Base-by-base conservation (phyloP, 352 stramenopile genomes). In the Nothophytophthora sp. region DNA sequence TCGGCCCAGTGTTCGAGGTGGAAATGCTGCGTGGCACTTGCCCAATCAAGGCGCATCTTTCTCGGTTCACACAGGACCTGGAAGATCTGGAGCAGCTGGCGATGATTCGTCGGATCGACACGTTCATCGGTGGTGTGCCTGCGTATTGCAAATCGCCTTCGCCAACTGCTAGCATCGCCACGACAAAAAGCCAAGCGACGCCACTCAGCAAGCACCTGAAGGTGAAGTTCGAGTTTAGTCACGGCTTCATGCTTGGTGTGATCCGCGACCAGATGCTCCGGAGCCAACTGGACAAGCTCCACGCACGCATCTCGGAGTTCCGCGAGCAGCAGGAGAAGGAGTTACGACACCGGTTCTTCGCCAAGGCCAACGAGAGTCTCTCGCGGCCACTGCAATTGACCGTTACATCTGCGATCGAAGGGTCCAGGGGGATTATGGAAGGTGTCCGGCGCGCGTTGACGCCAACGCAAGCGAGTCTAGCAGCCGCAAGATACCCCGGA, bases 241-340 rank as follows among this genome's bases (percentile, higher is more conserved):
- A 95, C 39, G 85, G 85, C 22, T 95, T 95, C 57, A 92, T 95
- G 81, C 67, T 84, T 45, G 70, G 90, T 50, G 81, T 93, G 40
- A 78, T 95, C 16, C 82, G 80, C 11, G 79, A 80, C 16, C 83
- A 93, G 63, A 83, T 95, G 79, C 67, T 95, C 7, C 73, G 79
- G 56, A 82, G 69, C 12, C 85, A 95, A 29, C 73, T 89, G 7
- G 83, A 95, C 57, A 95, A 95, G 55, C 73, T 95, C 19, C 73
- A 73, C 23, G 48, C 73, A 7, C 79, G 81, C 8, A 76, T 95
- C 27, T 57, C 64, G 22, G 85, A 95, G 42, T 86, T 73, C 30
- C 82, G 81, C 1, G 80, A 92, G 45, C 69, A 83, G 23, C 79
- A 95, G 48, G 65, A 92, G 22, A 89, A 88, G 45, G 62, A 90